Evolutionary conservation across 306 rosid species (phyloP).

Genomic region (Pterocarpus macrocarpus): DNA sequence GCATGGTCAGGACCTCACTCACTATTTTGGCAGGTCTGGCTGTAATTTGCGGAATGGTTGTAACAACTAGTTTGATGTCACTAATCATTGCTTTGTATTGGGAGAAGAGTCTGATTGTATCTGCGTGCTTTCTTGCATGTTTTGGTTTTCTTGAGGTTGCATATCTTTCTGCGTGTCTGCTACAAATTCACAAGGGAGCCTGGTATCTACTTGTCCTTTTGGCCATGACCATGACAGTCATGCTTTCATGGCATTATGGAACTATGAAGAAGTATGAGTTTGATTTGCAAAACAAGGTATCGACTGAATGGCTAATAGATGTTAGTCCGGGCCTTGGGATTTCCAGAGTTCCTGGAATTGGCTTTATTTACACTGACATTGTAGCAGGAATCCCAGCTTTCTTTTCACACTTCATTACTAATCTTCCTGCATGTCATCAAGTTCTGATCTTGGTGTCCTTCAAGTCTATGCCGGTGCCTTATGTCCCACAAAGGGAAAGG

Average conservation of each 20-base stretch:
- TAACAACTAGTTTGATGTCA: conserved; percentile 82
- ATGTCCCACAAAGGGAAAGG: conserved; percentile 64
- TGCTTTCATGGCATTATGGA: conserved; percentile 89
- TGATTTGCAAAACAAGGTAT: conserved; percentile 77
- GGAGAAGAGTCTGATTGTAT: conserved; percentile 67
- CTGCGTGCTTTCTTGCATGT: conserved; percentile 60
- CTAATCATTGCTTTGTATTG: conserved; percentile 78
- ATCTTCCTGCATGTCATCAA: conserved; percentile 87
- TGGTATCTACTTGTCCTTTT: conserved; percentile 80
- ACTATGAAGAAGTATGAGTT: conserved; percentile 82
- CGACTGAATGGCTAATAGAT: conserved; percentile 76
- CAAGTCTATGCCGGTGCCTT: conserved; percentile 75
- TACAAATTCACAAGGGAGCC: conserved; percentile 77
- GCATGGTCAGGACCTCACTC: not conserved
- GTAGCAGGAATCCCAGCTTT: conserved; percentile 85
- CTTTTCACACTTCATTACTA: conserved; percentile 84
- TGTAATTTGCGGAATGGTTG: conserved; percentile 76
- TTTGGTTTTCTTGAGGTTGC: conserved; percentile 72
- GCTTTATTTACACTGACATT: conserved; percentile 80
- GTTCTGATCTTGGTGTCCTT: conserved; percentile 81
- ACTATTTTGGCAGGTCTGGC: conserved; percentile 67
- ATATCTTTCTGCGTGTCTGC: conserved; percentile 73
- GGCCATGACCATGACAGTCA: conserved; percentile 62
- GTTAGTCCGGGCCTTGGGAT: conserved; percentile 76
- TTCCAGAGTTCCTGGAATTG: conserved; percentile 79